Evolutionary conservation across 805 yeast species (phyloP).

Genomic region (Pichia manshurica): DNA sequence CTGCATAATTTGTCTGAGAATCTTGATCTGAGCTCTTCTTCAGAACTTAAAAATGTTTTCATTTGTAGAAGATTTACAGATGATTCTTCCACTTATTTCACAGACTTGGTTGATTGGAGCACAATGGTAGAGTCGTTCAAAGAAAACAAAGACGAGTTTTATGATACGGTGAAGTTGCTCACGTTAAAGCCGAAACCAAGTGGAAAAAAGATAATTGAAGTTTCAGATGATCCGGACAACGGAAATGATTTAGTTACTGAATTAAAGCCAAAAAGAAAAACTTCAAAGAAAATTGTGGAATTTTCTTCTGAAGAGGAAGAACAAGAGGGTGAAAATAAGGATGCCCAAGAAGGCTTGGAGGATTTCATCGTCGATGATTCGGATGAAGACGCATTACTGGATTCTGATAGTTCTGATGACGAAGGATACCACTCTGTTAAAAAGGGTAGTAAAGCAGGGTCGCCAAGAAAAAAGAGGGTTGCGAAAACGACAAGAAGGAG

Average conservation of each 20-base stretch:
- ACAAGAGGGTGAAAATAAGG: slow-evolving; percentile 17
- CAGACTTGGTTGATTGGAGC: slow-evolving; percentile 37
- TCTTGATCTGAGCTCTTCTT: slow-evolving; percentile 15
- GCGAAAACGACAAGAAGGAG: slow-evolving; percentile 1
- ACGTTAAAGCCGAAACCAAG: slow-evolving; percentile 26
- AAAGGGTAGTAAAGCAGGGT: neutral
- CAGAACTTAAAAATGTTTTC: slow-evolving; percentile 26
- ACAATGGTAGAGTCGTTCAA: slow-evolving; percentile 25
- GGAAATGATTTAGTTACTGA: neutral
- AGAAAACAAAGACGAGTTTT: slow-evolving; percentile 29
- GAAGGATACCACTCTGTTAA: neutral
- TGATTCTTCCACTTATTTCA: slow-evolving; percentile 29
- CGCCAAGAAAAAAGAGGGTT: neutral
- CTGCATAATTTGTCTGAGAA: slow-evolving; percentile 15
- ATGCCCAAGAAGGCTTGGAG: slow-evolving; percentile 7
- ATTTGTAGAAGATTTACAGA: slow-evolving; percentile 41
- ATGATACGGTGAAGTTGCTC: slow-evolving; percentile 26
- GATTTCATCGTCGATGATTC: slow-evolving; percentile 1
- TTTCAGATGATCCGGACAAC: neutral
- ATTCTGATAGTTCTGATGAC: slow-evolving; percentile 7
- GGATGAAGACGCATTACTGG: slow-evolving; percentile 10
- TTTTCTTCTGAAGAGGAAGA: slow-evolving; percentile 1
- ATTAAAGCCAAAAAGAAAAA: too few relatives aligned
- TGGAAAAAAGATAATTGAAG: neutral
- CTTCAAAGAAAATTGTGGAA: neutral